Base-by-base conservation (phyloP, 768 basidiomycete species). In the Kwoniella dejecticola region DNA sequence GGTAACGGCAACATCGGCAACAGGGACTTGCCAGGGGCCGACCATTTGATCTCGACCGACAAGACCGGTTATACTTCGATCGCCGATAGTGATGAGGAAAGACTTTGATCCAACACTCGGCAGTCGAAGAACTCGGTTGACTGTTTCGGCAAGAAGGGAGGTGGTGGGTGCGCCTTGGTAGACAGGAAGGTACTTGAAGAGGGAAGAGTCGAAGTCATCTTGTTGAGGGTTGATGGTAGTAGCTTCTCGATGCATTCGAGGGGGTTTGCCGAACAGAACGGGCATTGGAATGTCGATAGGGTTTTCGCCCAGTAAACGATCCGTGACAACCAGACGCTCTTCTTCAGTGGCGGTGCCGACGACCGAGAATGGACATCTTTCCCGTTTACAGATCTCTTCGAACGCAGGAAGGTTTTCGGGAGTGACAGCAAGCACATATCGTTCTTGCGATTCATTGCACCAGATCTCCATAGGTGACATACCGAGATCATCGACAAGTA, bases 381-480 rank as follows among this genome's bases (percentile, higher is more conserved):
- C 96, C 68, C 96, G 84, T 74, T 83, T 83, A 2, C 91, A 91
- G 44, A 98, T 87, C 12, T 70, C 80, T 70, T 87, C 86, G 79
- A 99, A 98, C 4, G 80, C 78, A 1, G 80, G 78, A 24, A 82
- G 70, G 21, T 86, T 81, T 59, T 84, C 84, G 1, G 86, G 85
- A 0, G 85, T 85, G 62, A 99, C 84, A 8, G 96, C 96, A 29
- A 98, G 84, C 27, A 98, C 96, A 76, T 98, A 99, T 38, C 96
- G 87, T 73, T 98, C 96, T 81, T 98, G 96, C 66, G 88, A 89
- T 80, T 99, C 96, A 80, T 99, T 99, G 77, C 96, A 98, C 96
- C 96, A 99, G 50, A 98, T 97, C 81, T 98, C 95, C 95, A 99
- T 97, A 0, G 96, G 96, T 3, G 91, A 93, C 90, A 99, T 91